Evolutionary conservation across 1,284 basidiomycete genomes (phyloP).

Genomic region (Leucoagaricus sp.): DNA sequence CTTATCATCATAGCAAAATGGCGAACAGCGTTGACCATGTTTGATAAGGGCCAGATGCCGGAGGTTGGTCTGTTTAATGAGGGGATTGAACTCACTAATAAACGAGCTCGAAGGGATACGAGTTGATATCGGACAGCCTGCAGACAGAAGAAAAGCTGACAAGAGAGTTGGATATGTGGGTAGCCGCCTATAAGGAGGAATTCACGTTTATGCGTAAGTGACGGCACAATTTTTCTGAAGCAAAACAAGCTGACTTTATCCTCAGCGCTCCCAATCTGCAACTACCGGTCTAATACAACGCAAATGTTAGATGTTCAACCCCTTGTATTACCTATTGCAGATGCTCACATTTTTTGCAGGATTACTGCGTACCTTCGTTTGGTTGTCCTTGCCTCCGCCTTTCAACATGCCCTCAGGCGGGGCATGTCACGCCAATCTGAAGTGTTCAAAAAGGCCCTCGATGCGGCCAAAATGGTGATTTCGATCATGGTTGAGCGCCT

Average conservation of each 20-base stretch:
- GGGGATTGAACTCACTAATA: slow-evolving; percentile 1
- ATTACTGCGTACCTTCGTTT: slow-evolving; percentile 52
- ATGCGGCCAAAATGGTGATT: slow-evolving; percentile 49
- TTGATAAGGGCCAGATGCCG: slow-evolving; percentile 22
- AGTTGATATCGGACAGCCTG: slow-evolving; percentile 34
- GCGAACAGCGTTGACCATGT: slow-evolving; percentile 32
- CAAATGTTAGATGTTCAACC: slow-evolving; percentile 39
- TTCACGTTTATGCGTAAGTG: slow-evolving; percentile 37
- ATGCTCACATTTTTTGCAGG: slow-evolving; percentile 31
- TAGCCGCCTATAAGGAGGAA: slow-evolving; percentile 38
- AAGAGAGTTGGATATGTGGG: slow-evolving; percentile 40
- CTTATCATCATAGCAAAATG: slow-evolving; percentile 50
- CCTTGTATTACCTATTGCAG: background rate
- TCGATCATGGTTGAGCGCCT: slow-evolving; percentile 47
- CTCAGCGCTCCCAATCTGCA: slow-evolving; percentile 44
- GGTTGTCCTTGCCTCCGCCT: slow-evolving; percentile 52
- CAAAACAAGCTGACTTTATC: background rate
- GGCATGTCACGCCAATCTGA: slow-evolving; percentile 41
- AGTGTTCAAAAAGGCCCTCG: slow-evolving; percentile 45
- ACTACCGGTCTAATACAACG: slow-evolving; percentile 48
- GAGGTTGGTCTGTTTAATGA: slow-evolving; percentile 21
- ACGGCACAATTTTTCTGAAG: background rate
- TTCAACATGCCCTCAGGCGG: slow-evolving; percentile 44
- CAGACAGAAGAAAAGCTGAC: slow-evolving; percentile 38
- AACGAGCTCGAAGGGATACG: slow-evolving; percentile 27